phyloP scores from a whole-genome alignment of 306 rosid genomes.

The Luffa acutangula region DNA sequence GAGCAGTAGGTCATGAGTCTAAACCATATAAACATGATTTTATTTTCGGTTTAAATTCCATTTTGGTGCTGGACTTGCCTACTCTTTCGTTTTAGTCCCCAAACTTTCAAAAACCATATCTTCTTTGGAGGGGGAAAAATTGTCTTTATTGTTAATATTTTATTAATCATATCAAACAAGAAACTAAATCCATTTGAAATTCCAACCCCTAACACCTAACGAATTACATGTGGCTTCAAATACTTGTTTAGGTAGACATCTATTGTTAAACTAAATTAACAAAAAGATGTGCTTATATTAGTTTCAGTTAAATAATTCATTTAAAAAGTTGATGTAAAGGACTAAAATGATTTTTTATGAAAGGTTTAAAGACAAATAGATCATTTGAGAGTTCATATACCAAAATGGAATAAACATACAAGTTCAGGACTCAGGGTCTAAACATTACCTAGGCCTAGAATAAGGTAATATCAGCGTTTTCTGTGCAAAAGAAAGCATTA shows the following conservation, averaged over 20 bases:
- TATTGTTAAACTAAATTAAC: background rate
- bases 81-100: background rate
- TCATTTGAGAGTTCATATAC: background rate
- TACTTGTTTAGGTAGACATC: background rate
- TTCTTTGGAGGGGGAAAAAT: background rate
- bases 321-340: background rate
- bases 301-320: background rate
- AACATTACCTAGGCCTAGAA: background rate
- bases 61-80: background rate
- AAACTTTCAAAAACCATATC: background rate
- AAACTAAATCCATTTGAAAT: background rate
- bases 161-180: background rate
- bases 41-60: background rate
- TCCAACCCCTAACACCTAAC: background rate
- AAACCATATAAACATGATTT: background rate
- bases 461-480: background rate
- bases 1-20: background rate
- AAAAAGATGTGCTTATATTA: background rate
- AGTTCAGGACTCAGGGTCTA: background rate
- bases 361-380: background rate
- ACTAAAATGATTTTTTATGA: background rate
- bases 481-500: background rate
- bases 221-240: background rate
- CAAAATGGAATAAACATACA: background rate
- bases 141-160: background rate